Evolutionary conservation across 192 early-diverging fungal genomes (phyloP).

Genomic region (Podila minutissima): DNA sequence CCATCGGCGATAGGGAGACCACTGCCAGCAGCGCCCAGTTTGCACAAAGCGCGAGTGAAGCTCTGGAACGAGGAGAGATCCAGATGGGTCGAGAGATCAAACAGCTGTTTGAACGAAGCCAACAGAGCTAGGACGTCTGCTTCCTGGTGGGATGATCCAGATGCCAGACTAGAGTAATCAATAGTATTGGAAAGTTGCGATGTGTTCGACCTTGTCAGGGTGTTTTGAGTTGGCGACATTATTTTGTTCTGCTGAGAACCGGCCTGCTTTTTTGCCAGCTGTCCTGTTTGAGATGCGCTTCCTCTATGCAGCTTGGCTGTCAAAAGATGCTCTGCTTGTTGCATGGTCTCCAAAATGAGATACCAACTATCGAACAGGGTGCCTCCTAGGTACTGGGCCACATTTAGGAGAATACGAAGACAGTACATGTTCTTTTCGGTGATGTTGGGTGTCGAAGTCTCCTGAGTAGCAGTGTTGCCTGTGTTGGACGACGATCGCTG

Average conservation of each 20-base stretch:
- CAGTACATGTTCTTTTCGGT: constrained; percentile 84
- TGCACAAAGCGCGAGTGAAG: constrained; percentile 75
- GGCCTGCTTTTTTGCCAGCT: constrained; percentile 40
- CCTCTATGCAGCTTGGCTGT: constrained; percentile 54
- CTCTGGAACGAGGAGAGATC: constrained; percentile 67
- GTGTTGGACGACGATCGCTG: constrained; percentile 17
- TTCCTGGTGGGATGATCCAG: constrained; percentile 53
- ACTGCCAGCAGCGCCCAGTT: constrained; percentile 63
- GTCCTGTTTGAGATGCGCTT: constrained; percentile 36
- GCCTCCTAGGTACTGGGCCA: constrained; percentile 77
- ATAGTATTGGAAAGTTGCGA: constrained; percentile 12
- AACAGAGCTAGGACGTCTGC: constrained; percentile 57
- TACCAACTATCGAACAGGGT: constrained; percentile 89
- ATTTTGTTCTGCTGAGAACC: constrained; percentile 16
- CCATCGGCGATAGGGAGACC: constrained; percentile 55
- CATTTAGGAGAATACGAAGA: constrained; percentile 74
- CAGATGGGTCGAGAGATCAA: constrained; percentile 71
- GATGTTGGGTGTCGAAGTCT: constrained; percentile 47
- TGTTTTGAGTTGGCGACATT: constrained; percentile 18
- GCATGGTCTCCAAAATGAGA: constrained; percentile 86
- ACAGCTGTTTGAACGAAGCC: constrained; percentile 70
- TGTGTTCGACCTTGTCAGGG: background rate
- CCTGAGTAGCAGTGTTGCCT: constrained; percentile 27
- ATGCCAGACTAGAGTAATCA: constrained; percentile 27
- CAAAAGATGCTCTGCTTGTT: constrained; percentile 85